Percentiles rank a stretch among this genome's conserved stretches.
phyloP scores from a whole-genome alignment of 2,329 filamentous ascomycete genomes.

The Phoma sp. region DNA sequence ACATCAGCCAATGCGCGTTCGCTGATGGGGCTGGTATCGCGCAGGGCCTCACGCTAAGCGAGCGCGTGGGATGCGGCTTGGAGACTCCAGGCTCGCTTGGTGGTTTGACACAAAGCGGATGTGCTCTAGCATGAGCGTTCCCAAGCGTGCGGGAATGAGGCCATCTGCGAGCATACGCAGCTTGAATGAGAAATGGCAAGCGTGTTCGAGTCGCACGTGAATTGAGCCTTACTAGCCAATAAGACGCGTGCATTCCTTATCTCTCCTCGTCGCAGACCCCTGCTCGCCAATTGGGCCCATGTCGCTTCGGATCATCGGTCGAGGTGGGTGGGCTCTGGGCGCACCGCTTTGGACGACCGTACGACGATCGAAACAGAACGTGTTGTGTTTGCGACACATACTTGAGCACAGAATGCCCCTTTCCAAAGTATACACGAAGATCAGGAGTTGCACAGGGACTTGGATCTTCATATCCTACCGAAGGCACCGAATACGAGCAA shows the following conservation, averaged over 20 bases:
- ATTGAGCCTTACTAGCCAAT: constrained; percentile 1
- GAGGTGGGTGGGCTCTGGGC: constrained; percentile 3
- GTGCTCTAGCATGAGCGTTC: neutral
- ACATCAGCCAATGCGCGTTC: constrained; percentile 33
- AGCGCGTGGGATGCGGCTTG: constrained; percentile 7
- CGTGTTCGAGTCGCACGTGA: neutral
- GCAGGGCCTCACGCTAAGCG: constrained; percentile 26
- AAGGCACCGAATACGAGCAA: neutral
- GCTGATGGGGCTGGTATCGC: constrained; percentile 24
- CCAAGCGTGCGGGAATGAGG: constrained; percentile 6
- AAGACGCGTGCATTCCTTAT: constrained; percentile 7
- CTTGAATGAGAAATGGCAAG: constrained; percentile 1
- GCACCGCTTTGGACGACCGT: neutral
- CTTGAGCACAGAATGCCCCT: constrained; percentile 1
- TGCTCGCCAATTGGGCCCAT: constrained; percentile 6
- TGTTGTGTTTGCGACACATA: constrained; percentile 1
- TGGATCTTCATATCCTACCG: neutral
- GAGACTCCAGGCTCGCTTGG: neutral
- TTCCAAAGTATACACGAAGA: constrained; percentile 5
- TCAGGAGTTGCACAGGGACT: constrained; percentile 11
- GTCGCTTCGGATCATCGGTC: constrained; percentile 10
- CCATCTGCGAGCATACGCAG: constrained; percentile 1
- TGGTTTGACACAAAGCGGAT: neutral
- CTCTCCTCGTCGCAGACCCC: neutral
- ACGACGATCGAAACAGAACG: constrained; percentile 6